Evolutionary conservation across 179 eudicot genomes (phyloP).

Genomic region (Silene vulgaris): DNA sequence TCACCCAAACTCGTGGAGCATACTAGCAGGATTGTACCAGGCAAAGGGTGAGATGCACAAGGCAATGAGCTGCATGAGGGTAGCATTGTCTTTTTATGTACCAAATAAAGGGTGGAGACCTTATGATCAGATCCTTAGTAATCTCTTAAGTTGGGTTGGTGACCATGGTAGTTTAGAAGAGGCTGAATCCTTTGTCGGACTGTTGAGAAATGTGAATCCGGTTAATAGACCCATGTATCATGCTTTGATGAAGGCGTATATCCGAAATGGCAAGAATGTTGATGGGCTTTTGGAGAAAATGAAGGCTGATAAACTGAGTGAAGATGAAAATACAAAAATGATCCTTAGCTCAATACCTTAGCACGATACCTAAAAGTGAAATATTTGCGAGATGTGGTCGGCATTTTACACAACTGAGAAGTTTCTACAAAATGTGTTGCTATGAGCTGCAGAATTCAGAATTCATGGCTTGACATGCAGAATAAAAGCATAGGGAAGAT

Average conservation of each 20-base stretch:
- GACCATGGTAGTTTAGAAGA: constrained; percentile 49
- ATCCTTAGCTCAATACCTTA: constrained; percentile 34
- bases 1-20: constrained; percentile 50
- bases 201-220: constrained; percentile 37
- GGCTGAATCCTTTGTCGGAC: constrained; percentile 42
- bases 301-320: constrained; percentile 48
- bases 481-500: not conserved
- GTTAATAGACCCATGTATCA: constrained; percentile 55
- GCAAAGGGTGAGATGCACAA: constrained; percentile 47
- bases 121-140: constrained; percentile 29
- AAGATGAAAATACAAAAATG: constrained; percentile 45
- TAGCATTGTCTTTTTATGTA: constrained; percentile 36
- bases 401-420: not conserved
- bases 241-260: constrained; percentile 43
- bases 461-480: not conserved
- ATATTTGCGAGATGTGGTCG: not conserved
- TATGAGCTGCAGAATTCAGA: constrained; percentile 2
- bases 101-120: constrained; percentile 55
- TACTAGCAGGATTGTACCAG: constrained; percentile 47
- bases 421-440: not conserved
- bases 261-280: constrained; percentile 48
- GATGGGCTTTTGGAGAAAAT: constrained; percentile 40
- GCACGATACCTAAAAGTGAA: not conserved
- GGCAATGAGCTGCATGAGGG: constrained; percentile 45
- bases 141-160: constrained; percentile 48